phyloP scores from a whole-genome alignment of 768 basidiomycete genomes.

The Naganishia antarctica region DNA sequence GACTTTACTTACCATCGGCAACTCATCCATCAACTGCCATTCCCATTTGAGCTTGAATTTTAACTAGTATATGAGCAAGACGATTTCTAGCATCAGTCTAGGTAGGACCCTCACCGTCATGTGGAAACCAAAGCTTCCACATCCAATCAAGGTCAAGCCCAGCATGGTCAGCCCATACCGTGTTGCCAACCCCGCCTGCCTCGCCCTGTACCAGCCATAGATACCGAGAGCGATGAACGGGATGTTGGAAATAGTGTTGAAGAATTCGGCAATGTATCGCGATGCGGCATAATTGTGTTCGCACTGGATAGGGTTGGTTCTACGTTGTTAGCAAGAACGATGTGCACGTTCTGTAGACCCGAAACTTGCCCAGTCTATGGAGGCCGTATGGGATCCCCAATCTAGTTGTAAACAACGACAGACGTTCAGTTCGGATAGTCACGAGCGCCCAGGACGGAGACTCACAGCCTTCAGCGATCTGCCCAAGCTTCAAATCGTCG shows the following conservation, averaged over 20 bases:
- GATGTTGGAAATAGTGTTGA: conserved; percentile 69
- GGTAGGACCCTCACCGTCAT: conserved; percentile 52
- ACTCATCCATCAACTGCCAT: conserved; percentile 70
- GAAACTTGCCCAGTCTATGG: conserved; percentile 41
- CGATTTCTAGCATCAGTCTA: not conserved
- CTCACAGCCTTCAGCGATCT: conserved; percentile 40
- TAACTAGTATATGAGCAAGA: not conserved
- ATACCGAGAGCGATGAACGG: conserved; percentile 58
- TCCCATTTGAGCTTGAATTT: conserved; percentile 56
- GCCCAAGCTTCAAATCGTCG: conserved; percentile 38
- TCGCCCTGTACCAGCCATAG: conserved; percentile 52
- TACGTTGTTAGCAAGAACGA: not conserved
- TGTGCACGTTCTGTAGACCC: not conserved
- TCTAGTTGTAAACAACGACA: conserved; percentile 21
- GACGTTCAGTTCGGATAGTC: not conserved
- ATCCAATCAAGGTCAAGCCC: conserved; percentile 64
- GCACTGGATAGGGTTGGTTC: conserved; percentile 32
- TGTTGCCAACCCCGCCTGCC: conserved; percentile 47
- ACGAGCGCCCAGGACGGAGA: not conserved
- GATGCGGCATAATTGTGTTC: conserved; percentile 75
- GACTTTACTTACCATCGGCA: conserved; percentile 59
- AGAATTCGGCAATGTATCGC: conserved; percentile 70
- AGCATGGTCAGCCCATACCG: conserved; percentile 45
- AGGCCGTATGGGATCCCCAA: conserved; percentile 45
- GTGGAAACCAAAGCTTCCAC: conserved; percentile 74